phyloP scores from a whole-genome alignment of 2,329 filamentous ascomycete genomes.

The Exophiala bonariae region DNA sequence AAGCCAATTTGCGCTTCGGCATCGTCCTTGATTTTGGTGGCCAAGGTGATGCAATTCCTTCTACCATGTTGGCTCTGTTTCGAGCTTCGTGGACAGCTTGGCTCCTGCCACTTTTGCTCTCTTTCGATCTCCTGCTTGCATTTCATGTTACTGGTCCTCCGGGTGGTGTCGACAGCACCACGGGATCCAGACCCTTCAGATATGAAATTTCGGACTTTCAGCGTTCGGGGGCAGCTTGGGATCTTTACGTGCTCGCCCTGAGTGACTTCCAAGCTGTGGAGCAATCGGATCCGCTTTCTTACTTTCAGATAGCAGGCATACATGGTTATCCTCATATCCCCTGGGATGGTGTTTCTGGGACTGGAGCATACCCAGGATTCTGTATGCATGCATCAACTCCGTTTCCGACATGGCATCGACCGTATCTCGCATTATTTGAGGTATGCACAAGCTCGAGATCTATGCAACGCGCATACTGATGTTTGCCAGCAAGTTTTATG shows the following conservation, averaged over 20 bases:
- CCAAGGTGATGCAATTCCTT: slow-evolving; percentile 1
- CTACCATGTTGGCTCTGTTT: slow-evolving; percentile 10
- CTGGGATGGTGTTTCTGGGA: slow-evolving; percentile 53
- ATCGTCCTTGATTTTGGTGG: too few species aligned
- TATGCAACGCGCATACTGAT: not conserved
- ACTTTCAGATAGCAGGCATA: slow-evolving; percentile 78
- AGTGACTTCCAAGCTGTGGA: slow-evolving; percentile 68
- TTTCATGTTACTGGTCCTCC: slow-evolving; percentile 31
- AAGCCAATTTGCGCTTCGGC: too few species aligned
- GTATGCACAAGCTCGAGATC: slow-evolving; percentile 33
- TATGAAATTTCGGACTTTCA: slow-evolving; percentile 69
- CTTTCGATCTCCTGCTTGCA: slow-evolving; percentile 8
- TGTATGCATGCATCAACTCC: slow-evolving; percentile 74
- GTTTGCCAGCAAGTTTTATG: slow-evolving; percentile 38
- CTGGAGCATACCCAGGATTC: slow-evolving; percentile 61
- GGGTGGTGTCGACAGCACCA: slow-evolving; percentile 30
- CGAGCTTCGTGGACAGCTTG: not conserved
- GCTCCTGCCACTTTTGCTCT: slow-evolving; percentile 6
- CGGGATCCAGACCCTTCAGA: slow-evolving; percentile 45
- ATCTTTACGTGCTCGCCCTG: slow-evolving; percentile 74
- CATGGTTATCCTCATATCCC: slow-evolving; percentile 70
- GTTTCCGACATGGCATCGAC: slow-evolving; percentile 81
- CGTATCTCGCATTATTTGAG: slow-evolving; percentile 68
- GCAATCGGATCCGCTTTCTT: slow-evolving; percentile 67
- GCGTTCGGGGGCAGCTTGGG: slow-evolving; percentile 62